Evolutionary conservation across 495 filamentous ascomycete species (phyloP), one percentile per base, ranked within the genome.

Genomic region (Acidomyces sp.): DNA sequence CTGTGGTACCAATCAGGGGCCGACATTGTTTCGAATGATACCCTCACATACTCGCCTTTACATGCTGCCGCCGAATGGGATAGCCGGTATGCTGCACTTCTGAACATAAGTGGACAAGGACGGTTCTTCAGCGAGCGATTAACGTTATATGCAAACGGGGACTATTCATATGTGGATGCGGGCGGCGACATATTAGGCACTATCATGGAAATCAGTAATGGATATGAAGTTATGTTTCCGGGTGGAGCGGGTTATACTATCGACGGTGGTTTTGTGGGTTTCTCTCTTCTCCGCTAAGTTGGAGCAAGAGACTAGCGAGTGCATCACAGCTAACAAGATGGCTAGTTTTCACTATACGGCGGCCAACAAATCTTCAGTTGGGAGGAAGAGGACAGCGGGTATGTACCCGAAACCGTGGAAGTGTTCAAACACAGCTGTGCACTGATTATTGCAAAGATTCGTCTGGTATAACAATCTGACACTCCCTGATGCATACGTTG

Each of bases 301-400:
- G 6, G 31, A 34, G 6, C n/a, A 37, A 5, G 16, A 21, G 6
- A 9, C 16, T 37, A 16, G 25, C 16, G 20, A 21, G 12, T 11
- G 26, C n/a, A 9, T 29, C n/a, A n/a, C n/a, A 29, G 26, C 26
- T 29, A 29, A 29, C 26, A 29, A 9, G n/a, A 9, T n/a, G 12
- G 6, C 6, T 37, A 37, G 34, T 37, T 37, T 21, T 37, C 34
- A 10, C 17, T 37, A 5, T 37, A 21, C 34, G 34, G 34, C 6
- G 34, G 34, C 5, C 17, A 21, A 37, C 16, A 19, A 9, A 24
- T 10, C n/a, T 9, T 37, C 15, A 21, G 10, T 16, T 37, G 34
- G 34, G 6, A 16, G 17, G 15, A 19, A 11, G 34, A 22, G 15
- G 15, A 37, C 20, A 21, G 31, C 11, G 7, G 7, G 16, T 11